phyloP scores from a whole-genome alignment of 352 stramenopile genomes.

The Globisporangium abappressorium region DNA sequence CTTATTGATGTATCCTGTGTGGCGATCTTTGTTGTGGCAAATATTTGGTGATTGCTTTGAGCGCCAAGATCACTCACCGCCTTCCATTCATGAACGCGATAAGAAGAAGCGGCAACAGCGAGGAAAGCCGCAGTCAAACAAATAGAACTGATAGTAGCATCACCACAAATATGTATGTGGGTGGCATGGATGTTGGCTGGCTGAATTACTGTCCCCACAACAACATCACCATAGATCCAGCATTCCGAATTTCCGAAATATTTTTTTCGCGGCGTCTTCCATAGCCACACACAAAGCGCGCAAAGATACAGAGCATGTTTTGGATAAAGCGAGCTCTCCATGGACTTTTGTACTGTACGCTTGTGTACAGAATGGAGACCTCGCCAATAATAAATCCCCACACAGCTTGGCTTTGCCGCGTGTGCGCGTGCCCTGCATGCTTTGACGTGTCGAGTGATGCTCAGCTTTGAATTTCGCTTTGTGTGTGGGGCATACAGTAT shows the following conservation, averaged over 20 bases:
- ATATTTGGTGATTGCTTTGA: neutral
- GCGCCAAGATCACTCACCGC: neutral
- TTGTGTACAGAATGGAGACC: neutral
- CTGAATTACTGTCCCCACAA: neutral
- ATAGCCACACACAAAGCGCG: neutral
- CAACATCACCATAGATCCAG: neutral
- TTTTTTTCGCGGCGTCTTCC: neutral
- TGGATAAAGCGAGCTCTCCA: neutral
- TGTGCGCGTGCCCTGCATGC: neutral
- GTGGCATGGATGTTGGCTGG: neutral
- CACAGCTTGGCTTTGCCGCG: no score
- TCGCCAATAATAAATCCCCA: neutral
- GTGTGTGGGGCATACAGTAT: neutral
- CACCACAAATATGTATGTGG: neutral
- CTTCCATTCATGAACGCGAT: neutral
- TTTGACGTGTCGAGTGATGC: neutral
- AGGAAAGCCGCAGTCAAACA: neutral
- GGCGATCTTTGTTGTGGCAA: neutral
- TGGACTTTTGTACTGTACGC: neutral
- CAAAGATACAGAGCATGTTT: neutral
- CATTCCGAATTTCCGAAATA: neutral
- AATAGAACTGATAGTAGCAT: neutral
- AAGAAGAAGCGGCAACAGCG: neutral
- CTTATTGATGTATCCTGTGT: neutral
- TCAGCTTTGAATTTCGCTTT: neutral